These are phyloP conservation scores for Dipteronia sinensis DNA, from an alignment of 345 rosid species.

Conservation along the genomic window DNA sequence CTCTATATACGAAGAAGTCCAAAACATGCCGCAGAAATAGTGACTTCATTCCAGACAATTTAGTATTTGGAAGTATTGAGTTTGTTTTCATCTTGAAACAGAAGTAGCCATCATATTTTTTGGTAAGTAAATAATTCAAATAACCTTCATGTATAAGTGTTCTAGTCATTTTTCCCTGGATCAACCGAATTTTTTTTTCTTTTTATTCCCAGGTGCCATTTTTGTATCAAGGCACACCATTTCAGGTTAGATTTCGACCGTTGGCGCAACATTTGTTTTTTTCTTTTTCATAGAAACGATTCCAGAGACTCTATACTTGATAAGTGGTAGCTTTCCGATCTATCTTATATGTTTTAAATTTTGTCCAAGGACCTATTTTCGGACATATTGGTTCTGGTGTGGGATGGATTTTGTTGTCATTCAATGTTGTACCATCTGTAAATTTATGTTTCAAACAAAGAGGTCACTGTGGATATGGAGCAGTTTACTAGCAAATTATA, in stretches of 20 bases:
- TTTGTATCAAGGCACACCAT: neutral
- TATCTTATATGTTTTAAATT: neutral
- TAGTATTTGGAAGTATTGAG: neutral
- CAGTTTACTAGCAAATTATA: neutral
- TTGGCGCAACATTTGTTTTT: neutral
- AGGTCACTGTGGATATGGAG: neutral
- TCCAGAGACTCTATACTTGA: neutral
- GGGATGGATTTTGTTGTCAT: neutral
- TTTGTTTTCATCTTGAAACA: neutral
- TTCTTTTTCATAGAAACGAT: neutral
- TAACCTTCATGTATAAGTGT: neutral
- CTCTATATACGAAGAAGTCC: constrained; percentile 68
- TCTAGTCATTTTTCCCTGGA: neutral
- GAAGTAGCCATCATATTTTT: neutral
- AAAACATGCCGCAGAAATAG: constrained; percentile 46
- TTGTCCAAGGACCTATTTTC: neutral
- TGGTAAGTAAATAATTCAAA: constrained; percentile 7
- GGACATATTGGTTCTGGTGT: neutral
- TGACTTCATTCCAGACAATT: constrained; percentile 9
- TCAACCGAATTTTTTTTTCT: neutral
- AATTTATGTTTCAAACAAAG: neutral
- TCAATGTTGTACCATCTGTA: neutral
- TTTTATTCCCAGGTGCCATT: constrained; percentile 6
- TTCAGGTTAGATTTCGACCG: neutral
- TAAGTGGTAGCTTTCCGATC: neutral